Evolutionary conservation across 306 rosid species (phyloP).

Genomic region (Geum urbanum): DNA sequence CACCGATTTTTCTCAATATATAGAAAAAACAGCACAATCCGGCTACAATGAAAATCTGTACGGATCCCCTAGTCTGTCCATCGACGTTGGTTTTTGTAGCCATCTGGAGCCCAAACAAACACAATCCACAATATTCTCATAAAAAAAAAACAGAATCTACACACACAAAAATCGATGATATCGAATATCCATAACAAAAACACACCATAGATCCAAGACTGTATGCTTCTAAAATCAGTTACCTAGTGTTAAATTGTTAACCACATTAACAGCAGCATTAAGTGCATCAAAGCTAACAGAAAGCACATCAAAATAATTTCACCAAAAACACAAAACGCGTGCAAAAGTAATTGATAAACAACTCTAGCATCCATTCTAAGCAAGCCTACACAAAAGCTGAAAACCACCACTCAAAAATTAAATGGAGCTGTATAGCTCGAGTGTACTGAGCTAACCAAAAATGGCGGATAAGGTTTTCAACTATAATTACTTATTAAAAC

Average conservation of each 20-base stretch:
- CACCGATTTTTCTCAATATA: too few species aligned
- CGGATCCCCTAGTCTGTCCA: conserved; percentile 77
- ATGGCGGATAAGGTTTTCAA: background rate
- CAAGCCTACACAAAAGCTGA: conserved; percentile 10
- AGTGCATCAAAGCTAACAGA: background rate
- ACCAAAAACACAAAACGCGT: background rate
- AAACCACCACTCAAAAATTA: too few species aligned
- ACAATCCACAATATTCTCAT: conserved; percentile 3
- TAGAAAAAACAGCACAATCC: conserved; percentile 93
- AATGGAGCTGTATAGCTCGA: background rate
- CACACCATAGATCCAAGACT: background rate
- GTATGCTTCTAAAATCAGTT: too few species aligned
- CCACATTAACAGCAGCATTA: conserved; percentile 1
- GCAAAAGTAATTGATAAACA: background rate
- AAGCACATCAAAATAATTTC: background rate
- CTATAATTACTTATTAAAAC: background rate
- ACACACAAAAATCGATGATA: too few species aligned
- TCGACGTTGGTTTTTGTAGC: conserved; percentile 62
- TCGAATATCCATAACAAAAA: conserved; percentile 21
- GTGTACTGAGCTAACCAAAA: background rate
- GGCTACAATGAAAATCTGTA: conserved; percentile 74
- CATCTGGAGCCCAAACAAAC: conserved; percentile 53
- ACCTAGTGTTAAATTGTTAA: too few species aligned
- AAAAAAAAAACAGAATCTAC: conserved; percentile 6
- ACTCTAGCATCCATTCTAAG: conserved; percentile 6